These are phyloP conservation scores for Myxozyma neglecta DNA, from an alignment of 805 yeast species.

Conservation along the genomic window DNA sequence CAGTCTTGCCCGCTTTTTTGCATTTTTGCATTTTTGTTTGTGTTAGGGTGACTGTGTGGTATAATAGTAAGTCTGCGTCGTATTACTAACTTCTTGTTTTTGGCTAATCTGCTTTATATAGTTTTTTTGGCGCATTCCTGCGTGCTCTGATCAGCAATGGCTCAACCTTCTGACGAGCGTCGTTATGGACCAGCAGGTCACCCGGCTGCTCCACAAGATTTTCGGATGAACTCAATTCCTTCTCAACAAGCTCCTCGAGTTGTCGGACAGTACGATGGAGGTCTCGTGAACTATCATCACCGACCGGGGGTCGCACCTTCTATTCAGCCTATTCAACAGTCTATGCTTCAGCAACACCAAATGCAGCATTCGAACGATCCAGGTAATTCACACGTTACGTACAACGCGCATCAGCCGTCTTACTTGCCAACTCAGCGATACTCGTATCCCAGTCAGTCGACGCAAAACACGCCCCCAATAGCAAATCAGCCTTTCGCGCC, in stretches of 20 bases:
- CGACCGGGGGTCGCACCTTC: background rate
- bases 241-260: slow-evolving; percentile 4
- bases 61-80: too few relatives aligned
- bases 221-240: background rate
- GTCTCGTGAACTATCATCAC: background rate
- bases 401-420: background rate
- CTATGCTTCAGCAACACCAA: too few relatives aligned
- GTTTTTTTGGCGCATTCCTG: background rate
- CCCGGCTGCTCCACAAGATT: background rate
- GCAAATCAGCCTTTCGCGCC: background rate
- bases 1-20: background rate
- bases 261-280: background rate
- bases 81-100: too few relatives aligned
- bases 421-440: background rate
- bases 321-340: background rate
- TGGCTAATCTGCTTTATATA: too few relatives aligned
- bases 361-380: too few relatives aligned
- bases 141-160: slow-evolving; percentile 9
- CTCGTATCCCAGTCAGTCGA: background rate
- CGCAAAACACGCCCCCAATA: background rate
- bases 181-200: background rate
- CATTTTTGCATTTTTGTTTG: background rate
- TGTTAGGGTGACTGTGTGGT: background rate
- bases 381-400: background rate
- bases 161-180: slow-evolving; percentile 2